Evolutionary conservation across 2,329 filamentous ascomycete species (phyloP).

Genomic region (Stenocarpella maydis): DNA sequence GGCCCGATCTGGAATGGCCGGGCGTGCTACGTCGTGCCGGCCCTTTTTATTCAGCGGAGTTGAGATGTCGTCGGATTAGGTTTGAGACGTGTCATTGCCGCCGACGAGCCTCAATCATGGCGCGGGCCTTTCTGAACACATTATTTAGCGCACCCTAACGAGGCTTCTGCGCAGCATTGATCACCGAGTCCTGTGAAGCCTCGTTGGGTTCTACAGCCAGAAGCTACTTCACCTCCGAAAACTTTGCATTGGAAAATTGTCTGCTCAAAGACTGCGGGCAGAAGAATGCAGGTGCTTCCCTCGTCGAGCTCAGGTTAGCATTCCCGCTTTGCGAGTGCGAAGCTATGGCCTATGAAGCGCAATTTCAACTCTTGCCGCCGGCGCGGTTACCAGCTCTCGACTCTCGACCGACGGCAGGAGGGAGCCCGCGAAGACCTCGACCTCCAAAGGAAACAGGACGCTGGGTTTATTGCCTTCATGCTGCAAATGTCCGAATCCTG

Average conservation of each 20-base stretch:
- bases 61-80: conserved; percentile 30
- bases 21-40: conserved; percentile 3
- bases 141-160: neutral
- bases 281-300: neutral
- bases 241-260: too few species aligned
- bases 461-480: neutral
- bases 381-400: neutral
- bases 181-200: neutral
- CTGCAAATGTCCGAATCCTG: neutral
- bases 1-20: conserved; percentile 9
- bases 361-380: neutral
- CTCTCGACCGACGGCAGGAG: neutral
- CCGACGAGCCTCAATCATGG: conserved; percentile 27
- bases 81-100: conserved; percentile 18
- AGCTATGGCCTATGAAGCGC: conserved; percentile 8
- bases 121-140: neutral
- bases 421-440: neutral
- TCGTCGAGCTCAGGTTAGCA: neutral
- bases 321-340: neutral
- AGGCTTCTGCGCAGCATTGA: neutral
- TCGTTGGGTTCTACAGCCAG: neutral
- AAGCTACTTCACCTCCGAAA: neutral
- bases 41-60: conserved; percentile 24
- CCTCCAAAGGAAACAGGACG: neutral
- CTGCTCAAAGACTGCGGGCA: neutral